These are phyloP conservation scores for Begonia masoniana DNA, from an alignment of 306 rosid species.

Conservation along the genomic window DNA sequence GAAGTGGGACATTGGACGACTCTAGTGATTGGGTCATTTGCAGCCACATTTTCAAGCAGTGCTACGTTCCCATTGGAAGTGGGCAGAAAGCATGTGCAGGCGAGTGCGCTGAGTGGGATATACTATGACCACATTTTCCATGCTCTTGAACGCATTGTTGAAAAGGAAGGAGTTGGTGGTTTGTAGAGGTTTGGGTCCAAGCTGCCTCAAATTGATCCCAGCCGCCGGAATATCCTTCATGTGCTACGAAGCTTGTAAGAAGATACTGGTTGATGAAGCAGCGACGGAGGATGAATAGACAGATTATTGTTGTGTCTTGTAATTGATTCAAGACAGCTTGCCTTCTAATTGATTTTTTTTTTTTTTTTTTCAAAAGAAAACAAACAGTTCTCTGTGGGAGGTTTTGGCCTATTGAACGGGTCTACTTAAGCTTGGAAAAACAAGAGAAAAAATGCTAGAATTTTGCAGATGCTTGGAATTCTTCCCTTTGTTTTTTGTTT, in stretches of 20 bases:
- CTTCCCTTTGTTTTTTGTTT: no score
- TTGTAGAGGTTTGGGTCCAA: conserved; percentile 62
- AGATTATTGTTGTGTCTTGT: no score
- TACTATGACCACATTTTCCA: conserved; percentile 52
- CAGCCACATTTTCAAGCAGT: conserved; percentile 56
- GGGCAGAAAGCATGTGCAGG: conserved; percentile 81
- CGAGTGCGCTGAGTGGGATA: conserved; percentile 53
- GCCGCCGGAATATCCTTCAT: conserved; percentile 72
- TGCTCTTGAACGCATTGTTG: conserved; percentile 47
- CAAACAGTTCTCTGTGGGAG: no score
- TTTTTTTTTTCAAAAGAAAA: no score
- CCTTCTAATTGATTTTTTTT: no score
- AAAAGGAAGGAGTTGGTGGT: conserved; percentile 44
- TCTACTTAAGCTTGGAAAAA: no score
- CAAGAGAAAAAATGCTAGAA: no score
- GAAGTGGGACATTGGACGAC: conserved; percentile 52
- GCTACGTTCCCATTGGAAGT: conserved; percentile 81
- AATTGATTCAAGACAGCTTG: no score
- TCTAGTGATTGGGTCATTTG: conserved; percentile 58
- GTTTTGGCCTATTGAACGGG: no score
- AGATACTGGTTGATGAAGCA: conserved; percentile 28
- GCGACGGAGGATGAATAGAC: conserved; percentile 3
- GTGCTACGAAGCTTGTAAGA: conserved; percentile 76
- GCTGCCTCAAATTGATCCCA: conserved; percentile 58
- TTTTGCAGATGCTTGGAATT: no score